Conservation (phyloP, 2,329 filamentous ascomycete species). For the Venturia carpophila region DNA sequence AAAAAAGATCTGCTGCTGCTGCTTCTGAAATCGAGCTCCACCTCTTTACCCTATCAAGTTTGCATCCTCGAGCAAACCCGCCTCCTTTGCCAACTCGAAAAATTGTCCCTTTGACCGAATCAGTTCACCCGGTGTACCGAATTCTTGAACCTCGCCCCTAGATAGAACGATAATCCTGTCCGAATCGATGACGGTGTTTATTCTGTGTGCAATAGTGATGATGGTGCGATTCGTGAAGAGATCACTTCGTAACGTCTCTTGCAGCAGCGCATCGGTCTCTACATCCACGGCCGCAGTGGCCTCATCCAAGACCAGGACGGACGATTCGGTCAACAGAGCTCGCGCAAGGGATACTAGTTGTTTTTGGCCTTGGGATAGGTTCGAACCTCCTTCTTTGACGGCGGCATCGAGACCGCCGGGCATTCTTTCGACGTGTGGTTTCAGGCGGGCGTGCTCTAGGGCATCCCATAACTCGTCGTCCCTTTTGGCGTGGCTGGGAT, state of each 20-base stretch:
- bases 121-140: constrained; percentile 68
- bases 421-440: constrained; percentile 75
- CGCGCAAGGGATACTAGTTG: constrained; percentile 83
- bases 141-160: constrained; percentile 75
- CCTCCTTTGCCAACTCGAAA: constrained; percentile 76
- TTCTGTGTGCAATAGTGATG: constrained; percentile 88
- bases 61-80: constrained; percentile 53
- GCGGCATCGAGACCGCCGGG: constrained; percentile 74
- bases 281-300: constrained; percentile 64
- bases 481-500: constrained; percentile 81
- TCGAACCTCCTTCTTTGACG: constrained; percentile 87
- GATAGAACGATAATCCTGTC: constrained; percentile 85
- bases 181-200: constrained; percentile 81
- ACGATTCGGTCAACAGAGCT: constrained; percentile 83
- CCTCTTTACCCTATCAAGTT: neutral
- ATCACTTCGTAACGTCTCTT: constrained; percentile 49
- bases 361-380: constrained; percentile 81
- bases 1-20: neutral
- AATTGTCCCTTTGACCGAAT: constrained; percentile 66
- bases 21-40: neutral
- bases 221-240: constrained; percentile 79
- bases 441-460: constrained; percentile 77
- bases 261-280: constrained; percentile 51
- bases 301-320: constrained; percentile 87
- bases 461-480: constrained; percentile 91